These are phyloP conservation scores for Lactifluus pinguis DNA, from an alignment of 768 basidiomycete species.

Conservation along the genomic window DNA sequence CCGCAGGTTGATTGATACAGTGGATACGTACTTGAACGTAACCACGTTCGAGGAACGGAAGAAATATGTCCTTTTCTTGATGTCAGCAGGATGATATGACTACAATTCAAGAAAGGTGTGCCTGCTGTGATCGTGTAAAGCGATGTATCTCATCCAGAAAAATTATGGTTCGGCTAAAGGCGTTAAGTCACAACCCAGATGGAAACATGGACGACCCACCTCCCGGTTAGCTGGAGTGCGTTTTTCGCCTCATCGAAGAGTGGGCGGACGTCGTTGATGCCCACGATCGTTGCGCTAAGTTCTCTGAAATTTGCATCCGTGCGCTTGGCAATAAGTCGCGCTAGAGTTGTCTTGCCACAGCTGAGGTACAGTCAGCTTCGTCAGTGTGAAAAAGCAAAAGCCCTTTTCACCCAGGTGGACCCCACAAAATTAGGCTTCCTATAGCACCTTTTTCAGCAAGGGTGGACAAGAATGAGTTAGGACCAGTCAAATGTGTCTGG, in stretches of 20 bases:
- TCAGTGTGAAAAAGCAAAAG: background rate
- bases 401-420: conserved; percentile 53
- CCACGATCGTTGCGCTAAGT: conserved; percentile 63
- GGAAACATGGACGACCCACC: conserved; percentile 29
- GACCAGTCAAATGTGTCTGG: conserved; percentile 53
- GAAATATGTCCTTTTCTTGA: conserved; percentile 56
- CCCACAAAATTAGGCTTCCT: conserved; percentile 66
- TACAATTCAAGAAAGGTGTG: conserved; percentile 17
- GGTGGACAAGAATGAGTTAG: conserved; percentile 48
- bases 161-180: conserved; percentile 53
- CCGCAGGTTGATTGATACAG: background rate
- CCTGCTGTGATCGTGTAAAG: conserved; percentile 66
- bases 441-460: conserved; percentile 39
- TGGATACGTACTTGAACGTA: conserved; percentile 45
- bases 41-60: conserved; percentile 76
- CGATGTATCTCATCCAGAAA: conserved; percentile 85
- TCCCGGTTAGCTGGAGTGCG: conserved; percentile 53
- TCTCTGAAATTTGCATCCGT: conserved; percentile 63
- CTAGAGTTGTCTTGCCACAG: conserved; percentile 71
- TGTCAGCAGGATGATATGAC: conserved; percentile 15
- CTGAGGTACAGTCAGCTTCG: conserved; percentile 24
- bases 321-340: conserved; percentile 57
- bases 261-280: conserved; percentile 61
- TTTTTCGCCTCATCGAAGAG: conserved; percentile 72
- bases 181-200: background rate